These are phyloP conservation scores for Pseudogymnoascus sp. DNA, from an alignment of 2,329 filamentous ascomycete genomes.

Conservation along the genomic window DNA sequence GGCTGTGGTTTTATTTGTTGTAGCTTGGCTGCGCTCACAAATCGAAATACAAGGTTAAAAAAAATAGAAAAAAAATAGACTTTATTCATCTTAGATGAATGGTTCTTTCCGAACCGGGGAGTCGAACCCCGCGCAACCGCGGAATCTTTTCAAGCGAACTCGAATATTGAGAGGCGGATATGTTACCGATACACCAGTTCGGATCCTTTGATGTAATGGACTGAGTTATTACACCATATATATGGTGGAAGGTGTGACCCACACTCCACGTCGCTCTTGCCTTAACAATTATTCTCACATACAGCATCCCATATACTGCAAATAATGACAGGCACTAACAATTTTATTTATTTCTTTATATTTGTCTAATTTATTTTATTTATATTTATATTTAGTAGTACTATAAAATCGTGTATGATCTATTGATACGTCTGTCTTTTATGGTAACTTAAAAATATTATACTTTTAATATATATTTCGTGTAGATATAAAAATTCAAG, in stretches of 20 bases:
- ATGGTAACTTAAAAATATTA: too few relatives aligned
- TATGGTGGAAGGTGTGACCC: not conserved
- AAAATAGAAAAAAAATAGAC: constrained; percentile 10
- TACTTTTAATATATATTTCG: too few relatives aligned
- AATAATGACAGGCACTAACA: too few relatives aligned
- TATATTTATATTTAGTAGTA: too few relatives aligned
- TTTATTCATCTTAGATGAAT: constrained; percentile 6
- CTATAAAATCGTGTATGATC: too few relatives aligned
- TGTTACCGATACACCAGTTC: constrained; percentile 20
- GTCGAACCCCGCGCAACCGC: constrained; percentile 21
- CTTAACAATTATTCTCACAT: too few relatives aligned
- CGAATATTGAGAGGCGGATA: constrained; percentile 19
- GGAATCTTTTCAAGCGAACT: constrained; percentile 4
- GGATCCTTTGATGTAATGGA: not conserved
- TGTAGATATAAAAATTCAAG: too few relatives aligned
- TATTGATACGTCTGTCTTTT: too few relatives aligned
- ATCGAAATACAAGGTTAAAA: constrained; percentile 6
- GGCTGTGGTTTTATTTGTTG: not conserved
- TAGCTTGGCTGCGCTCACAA: not conserved
- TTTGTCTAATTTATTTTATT: too few relatives aligned
- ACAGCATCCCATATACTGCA: too few relatives aligned
- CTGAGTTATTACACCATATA: not conserved
- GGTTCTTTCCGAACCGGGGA: constrained; percentile 19
- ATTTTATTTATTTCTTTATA: too few relatives aligned
- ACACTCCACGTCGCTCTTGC: not conserved